Evolutionary conservation across 306 rosid species (phyloP), one percentile per base, ranked within the genome.

Genomic region (Vachellia collinsii): DNA sequence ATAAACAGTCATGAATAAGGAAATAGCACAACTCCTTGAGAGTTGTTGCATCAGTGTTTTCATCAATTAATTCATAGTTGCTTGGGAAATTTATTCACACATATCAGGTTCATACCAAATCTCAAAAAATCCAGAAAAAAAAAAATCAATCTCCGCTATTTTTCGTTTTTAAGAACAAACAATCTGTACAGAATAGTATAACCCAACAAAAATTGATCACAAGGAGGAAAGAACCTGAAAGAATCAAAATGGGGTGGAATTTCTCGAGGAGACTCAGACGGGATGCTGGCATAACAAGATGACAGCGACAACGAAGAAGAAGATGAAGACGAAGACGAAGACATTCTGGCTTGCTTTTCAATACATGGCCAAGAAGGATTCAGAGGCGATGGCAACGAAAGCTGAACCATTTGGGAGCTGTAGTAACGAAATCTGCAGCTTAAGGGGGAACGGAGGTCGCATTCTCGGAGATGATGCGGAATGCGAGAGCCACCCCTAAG

Each of bases 401-500:
- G 88, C 43, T 39, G 86, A 38, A 74, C 48, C 51, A 73, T 37
- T 54, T 85, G 79, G 53, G 84, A 51, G 74, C 76, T 41, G 82
- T 38, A 59, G 62, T 5, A 69, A 69, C 42, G 20, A 34, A 84
- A 70, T 72, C 86, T 88, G 63, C 76, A 78, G 36, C 23, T 12
- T 11, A 37, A 77, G n/a, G 77, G 86, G 19, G 77, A 79, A 84
- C 65, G 89, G 76, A 38, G 34, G 79, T 91, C 86, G 70, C 88
- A 89, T 29, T 88, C 91, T 64, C 92, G 86, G 13, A 91, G 87
- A 75, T 85, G 93, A 48, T 77, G 76, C 36, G 94, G 86, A 59
- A 88, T 73, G 61, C 90, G 97, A 84, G 56, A 80, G 20, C 88
- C 82, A 77, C 83, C 59, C 8, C 86, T 56, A 23, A 72, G 67